phyloP scores from a whole-genome alignment of 75 land plant species.

The Pinus taeda region DNA sequence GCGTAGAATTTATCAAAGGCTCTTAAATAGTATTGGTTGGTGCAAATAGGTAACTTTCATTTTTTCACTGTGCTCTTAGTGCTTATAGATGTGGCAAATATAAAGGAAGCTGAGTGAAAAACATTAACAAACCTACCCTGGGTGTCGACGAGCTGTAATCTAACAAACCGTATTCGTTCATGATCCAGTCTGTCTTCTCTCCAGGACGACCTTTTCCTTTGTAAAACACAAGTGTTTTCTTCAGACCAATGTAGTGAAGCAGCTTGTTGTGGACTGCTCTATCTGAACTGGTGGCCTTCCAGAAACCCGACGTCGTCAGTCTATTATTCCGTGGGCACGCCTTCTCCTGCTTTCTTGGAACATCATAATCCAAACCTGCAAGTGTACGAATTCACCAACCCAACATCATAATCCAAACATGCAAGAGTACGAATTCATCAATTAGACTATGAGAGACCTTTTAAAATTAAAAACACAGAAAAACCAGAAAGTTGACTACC shows the following conservation, averaged over 20 bases:
- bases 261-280: conserved; percentile 22
- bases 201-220: conserved; percentile 52
- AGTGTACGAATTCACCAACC: too few species aligned
- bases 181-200: conserved; percentile 57
- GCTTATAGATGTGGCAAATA: too few species aligned
- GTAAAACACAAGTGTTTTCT: conserved; percentile 70
- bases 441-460: too few species aligned
- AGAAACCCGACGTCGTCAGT: conserved; percentile 47
- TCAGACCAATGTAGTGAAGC: conserved; percentile 35
- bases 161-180: conserved; percentile 46
- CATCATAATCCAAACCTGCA: too few species aligned
- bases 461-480: not conserved
- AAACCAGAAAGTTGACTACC: not conserved
- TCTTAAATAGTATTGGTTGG: too few species aligned
- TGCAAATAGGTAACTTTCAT: too few species aligned
- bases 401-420: not conserved
- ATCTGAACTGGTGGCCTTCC: conserved; percentile 80
- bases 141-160: not conserved
- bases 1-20: too few species aligned
- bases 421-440: too few species aligned
- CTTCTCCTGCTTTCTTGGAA: conserved; percentile 3
- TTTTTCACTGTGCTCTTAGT: too few species aligned
- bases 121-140: not conserved
- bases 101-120: too few species aligned
- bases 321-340: conserved; percentile 50